Evolutionary conservation across 2,329 filamentous ascomycete genomes (phyloP).

Genomic region (Talaromyces albobiverticillius): DNA sequence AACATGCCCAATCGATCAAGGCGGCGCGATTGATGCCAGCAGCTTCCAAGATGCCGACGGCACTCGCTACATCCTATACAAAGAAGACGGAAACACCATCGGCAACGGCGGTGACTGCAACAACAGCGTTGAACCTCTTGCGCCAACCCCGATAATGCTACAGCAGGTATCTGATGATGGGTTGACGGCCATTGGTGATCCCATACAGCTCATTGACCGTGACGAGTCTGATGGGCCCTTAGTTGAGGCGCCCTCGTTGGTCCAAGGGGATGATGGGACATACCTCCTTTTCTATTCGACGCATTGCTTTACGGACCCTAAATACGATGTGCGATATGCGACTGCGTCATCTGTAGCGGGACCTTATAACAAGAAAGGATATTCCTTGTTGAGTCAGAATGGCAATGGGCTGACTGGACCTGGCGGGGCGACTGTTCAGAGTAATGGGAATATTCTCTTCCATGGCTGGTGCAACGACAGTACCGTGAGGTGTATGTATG

Average conservation of each 20-base stretch:
- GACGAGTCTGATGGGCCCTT: conserved; percentile 62
- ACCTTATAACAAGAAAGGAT: conserved; percentile 35
- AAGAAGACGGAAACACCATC: conserved; percentile 67
- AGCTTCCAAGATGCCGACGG: conserved; percentile 58
- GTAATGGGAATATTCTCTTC: conserved; percentile 33
- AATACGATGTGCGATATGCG: conserved; percentile 62
- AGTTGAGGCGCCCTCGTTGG: conserved; percentile 60
- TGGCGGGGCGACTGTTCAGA: conserved; percentile 31
- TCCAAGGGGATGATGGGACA: conserved; percentile 37
- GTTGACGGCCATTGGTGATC: conserved; percentile 50
- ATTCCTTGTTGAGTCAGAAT: conserved; percentile 34
- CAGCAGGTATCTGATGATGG: conserved; percentile 46
- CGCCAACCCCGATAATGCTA: conserved; percentile 39
- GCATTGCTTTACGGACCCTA: conserved; percentile 54
- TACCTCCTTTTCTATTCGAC: conserved; percentile 64
- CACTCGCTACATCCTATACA: conserved; percentile 61
- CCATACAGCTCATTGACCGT: conserved; percentile 59
- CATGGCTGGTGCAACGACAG: conserved; percentile 28
- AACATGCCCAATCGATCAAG: conserved; percentile 51
- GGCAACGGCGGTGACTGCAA: conserved; percentile 56
- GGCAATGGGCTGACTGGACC: conserved; percentile 29
- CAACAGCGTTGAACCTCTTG: conserved; percentile 40
- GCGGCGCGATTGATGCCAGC: conserved; percentile 63
- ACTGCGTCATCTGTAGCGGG: conserved; percentile 40
- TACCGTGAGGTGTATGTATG: conserved; percentile 29